These are phyloP conservation scores for Botrytis elliptica DNA, from an alignment of 2,329 filamentous ascomycete species.

Conservation along the genomic window DNA sequence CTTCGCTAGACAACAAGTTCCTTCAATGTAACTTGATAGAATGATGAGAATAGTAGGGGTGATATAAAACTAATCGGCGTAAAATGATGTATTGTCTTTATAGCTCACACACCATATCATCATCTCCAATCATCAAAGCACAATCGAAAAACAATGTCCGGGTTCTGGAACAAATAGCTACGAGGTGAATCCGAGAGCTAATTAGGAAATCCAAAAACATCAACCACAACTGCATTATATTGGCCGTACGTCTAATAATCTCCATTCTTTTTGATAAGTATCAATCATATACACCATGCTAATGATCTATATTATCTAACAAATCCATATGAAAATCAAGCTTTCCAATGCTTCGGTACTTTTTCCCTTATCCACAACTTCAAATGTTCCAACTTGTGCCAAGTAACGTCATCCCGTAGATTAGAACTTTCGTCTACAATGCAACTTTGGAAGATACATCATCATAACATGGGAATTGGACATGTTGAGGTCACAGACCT, in stretches of 20 bases:
- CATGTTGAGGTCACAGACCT: not conserved
- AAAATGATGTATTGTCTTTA: not conserved
- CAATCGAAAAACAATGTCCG: not conserved
- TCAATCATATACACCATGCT: not conserved
- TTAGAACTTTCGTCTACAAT: not conserved
- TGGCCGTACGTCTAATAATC: not conserved
- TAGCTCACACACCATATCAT: not conserved
- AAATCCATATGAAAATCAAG: not conserved
- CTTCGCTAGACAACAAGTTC: not conserved
- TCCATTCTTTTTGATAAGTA: not conserved
- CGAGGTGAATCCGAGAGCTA: not conserved
- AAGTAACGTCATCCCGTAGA: slow-evolving; percentile 6
- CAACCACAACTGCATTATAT: not conserved
- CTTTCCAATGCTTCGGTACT: not conserved
- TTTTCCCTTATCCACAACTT: not conserved
- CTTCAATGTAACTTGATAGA: not conserved
- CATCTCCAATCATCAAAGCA: not conserved
- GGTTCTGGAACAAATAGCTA: not conserved
- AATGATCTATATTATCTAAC: not conserved
- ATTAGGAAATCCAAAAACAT: not conserved
- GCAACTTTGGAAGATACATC: not conserved
- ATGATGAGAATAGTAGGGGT: not conserved
- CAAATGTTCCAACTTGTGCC: slow-evolving; percentile 3
- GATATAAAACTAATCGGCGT: not conserved
- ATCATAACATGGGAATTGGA: not conserved